A percentile compares a stretch with the other conserved stretches of the same genome.
phyloP scores from a whole-genome alignment of 169 alveolate genomes.

The Theileria orientalis region DNA sequence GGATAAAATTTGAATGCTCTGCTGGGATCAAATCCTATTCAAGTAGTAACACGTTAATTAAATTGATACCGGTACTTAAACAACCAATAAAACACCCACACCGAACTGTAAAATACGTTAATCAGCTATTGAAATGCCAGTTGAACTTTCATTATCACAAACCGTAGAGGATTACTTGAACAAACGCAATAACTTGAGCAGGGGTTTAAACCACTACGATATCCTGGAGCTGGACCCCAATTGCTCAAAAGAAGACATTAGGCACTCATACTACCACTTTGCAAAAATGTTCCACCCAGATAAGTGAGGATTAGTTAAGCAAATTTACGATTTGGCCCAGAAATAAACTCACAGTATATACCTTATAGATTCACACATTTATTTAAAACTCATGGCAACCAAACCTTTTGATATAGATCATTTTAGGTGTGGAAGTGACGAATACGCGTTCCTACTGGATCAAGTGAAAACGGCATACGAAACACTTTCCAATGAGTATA shows the following conservation, averaged over 20 bases:
- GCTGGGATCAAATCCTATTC: too few species aligned
- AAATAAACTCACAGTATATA: background rate
- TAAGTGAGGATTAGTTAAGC: constrained; percentile 61
- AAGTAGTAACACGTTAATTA: too few species aligned
- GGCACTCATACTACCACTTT: constrained; percentile 81
- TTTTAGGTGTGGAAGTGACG: constrained; percentile 7
- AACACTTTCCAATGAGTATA: constrained; percentile 52
- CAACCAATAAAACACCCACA: too few species aligned
- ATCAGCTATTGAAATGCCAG: constrained; percentile 2
- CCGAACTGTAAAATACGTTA: too few species aligned
- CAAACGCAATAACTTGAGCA: constrained; percentile 1
- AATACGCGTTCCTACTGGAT: constrained; percentile 19
- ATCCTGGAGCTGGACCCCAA: constrained; percentile 47
- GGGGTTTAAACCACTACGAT: constrained; percentile 20
- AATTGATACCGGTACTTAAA: too few species aligned
- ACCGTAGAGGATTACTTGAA: constrained; percentile 35
- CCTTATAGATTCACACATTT: background rate
- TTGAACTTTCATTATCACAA: constrained; percentile 14
- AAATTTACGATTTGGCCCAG: background rate
- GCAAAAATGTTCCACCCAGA: constrained; percentile 92
- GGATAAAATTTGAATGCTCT: too few species aligned
- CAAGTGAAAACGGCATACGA: constrained; percentile 49
- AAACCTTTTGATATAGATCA: background rate
- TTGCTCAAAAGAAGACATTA: constrained; percentile 65
- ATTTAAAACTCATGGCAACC: background rate